Conservation (phyloP, 345 rosid species). For the Theobroma cacao region DNA sequence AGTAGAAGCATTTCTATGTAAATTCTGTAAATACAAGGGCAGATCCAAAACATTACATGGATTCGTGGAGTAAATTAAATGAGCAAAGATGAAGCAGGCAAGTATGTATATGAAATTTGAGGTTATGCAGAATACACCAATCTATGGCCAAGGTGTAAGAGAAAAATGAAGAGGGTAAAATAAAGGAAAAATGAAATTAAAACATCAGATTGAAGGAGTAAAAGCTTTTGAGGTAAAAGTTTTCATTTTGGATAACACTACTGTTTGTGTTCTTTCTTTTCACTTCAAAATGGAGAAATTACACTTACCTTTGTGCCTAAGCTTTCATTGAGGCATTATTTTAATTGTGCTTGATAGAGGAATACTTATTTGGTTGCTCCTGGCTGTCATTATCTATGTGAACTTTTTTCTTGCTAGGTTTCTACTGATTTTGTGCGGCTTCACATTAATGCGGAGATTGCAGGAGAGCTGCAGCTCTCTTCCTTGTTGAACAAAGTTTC, state of each 20-base stretch:
- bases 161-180: neutral
- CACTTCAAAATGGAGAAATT: neutral
- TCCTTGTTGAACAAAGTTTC: constrained; percentile 33
- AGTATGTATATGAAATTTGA: neutral
- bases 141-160: neutral
- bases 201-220: neutral
- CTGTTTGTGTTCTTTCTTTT: neutral
- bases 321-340: neutral
- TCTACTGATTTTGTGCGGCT: constrained; percentile 48
- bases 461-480: constrained; percentile 46
- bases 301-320: neutral
- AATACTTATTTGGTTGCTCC: neutral
- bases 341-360: neutral
- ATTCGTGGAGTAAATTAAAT: neutral
- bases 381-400: neutral
- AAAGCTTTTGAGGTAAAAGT: neutral
- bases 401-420: constrained; percentile 35
- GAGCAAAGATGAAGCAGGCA: neutral
- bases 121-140: neutral
- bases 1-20: neutral
- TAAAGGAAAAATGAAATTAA: neutral
- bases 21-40: neutral
- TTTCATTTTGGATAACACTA: neutral
- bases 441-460: constrained; percentile 54
- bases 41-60: neutral